Percentiles rank a stretch among this genome's conserved stretches.
Evolutionary conservation across 768 basidiomycete species (phyloP).

Genomic region (Mycena venus): DNA sequence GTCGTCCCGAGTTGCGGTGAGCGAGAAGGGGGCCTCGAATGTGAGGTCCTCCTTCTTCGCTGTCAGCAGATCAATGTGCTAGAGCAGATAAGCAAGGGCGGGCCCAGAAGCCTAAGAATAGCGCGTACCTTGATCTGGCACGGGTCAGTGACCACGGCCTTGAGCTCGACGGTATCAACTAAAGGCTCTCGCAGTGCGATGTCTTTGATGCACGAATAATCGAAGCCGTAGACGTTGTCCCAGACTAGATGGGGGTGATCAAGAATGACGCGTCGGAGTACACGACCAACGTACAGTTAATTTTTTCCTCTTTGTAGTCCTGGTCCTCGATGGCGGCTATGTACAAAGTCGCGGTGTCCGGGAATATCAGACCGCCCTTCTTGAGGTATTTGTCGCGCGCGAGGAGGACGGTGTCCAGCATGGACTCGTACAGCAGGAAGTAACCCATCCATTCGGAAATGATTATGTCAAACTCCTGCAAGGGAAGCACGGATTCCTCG

Average conservation of each 20-base stretch:
- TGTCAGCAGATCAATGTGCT: slow-evolving; percentile 92
- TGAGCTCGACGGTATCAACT: slow-evolving; percentile 98
- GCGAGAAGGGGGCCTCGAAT: slow-evolving; percentile 84
- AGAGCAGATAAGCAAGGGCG: slow-evolving; percentile 8
- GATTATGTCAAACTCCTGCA: slow-evolving; percentile 96
- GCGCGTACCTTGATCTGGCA: slow-evolving; percentile 83
- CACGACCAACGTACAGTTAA: slow-evolving; percentile 83
- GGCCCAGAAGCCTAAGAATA: neutral
- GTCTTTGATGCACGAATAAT: slow-evolving; percentile 99
- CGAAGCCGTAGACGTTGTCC: slow-evolving; percentile 99
- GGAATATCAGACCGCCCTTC: slow-evolving; percentile 92
- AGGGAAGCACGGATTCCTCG: slow-evolving; percentile 90
- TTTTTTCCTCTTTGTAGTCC: slow-evolving; percentile 99
- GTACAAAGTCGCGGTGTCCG: slow-evolving; percentile 93
- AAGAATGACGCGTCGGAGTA: neutral
- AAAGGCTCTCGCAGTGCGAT: slow-evolving; percentile 96
- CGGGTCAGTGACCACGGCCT: slow-evolving; percentile 94
- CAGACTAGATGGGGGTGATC: slow-evolving; percentile 76
- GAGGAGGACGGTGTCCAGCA: slow-evolving; percentile 98
- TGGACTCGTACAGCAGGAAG: slow-evolving; percentile 98
- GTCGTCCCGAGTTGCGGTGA: slow-evolving; percentile 90
- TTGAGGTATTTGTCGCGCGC: slow-evolving; percentile 98
- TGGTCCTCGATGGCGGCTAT: slow-evolving; percentile 98
- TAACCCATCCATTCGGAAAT: slow-evolving; percentile 99
- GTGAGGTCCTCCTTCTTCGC: slow-evolving; percentile 96